Evolutionary conservation across 345 rosid genomes (phyloP).

Genomic region (Camelina neglecta): DNA sequence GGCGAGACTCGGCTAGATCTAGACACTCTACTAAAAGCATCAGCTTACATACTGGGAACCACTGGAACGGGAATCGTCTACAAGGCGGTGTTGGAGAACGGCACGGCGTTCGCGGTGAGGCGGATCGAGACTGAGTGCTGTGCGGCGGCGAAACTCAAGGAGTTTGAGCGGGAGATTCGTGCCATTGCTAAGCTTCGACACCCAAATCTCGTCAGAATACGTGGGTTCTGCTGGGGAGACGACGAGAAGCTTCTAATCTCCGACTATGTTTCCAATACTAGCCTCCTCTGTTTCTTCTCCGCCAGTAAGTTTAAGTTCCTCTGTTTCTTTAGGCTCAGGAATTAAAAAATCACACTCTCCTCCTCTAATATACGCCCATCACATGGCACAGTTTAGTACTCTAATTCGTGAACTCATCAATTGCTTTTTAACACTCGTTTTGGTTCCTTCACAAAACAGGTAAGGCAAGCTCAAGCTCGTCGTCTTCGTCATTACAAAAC

Average conservation of each 20-base stretch:
- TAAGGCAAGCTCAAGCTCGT: conserved; percentile 50
- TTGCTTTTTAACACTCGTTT: background rate
- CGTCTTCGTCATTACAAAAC: conserved; percentile 51
- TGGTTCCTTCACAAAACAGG: conserved; percentile 12
- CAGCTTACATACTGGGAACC: conserved; percentile 80
- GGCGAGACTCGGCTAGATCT: conserved; percentile 74
- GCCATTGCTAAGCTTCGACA: conserved; percentile 69
- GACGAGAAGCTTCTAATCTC: conserved; percentile 88
- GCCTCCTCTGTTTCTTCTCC: conserved; percentile 58
- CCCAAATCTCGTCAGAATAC: conserved; percentile 69
- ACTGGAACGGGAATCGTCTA: conserved; percentile 73
- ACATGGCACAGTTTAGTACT: background rate
- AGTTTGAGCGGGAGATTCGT: conserved; percentile 74
- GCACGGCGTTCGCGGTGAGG: conserved; percentile 76
- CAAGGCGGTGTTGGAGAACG: conserved; percentile 80
- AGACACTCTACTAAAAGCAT: conserved; percentile 77
- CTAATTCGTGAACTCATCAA: background rate
- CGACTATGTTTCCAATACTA: conserved; percentile 76
- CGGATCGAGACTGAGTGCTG: conserved; percentile 76
- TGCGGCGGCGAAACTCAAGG: conserved; percentile 53
- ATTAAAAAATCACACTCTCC: background rate
- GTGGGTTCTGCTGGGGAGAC: conserved; percentile 86
- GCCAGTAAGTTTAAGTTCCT: conserved; percentile 66
- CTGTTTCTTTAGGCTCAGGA: background rate
- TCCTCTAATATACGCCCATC: background rate